Conservation (phyloP, 2,329 filamentous ascomycete genomes). For the Albophoma yamanashiensis region DNA sequence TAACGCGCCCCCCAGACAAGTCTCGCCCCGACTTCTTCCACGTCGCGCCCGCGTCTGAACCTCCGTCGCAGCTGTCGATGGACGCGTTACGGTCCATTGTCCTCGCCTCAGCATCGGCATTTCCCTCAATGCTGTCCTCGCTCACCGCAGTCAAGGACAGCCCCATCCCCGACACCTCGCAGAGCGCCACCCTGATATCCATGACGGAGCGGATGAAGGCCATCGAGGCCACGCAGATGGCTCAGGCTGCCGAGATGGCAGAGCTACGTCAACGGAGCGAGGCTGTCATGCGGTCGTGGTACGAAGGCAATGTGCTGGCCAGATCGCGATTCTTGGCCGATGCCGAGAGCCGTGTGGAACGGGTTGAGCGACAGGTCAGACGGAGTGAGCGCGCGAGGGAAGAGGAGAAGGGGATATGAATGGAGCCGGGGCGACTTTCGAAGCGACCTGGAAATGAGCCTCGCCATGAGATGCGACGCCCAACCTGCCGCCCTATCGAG, state of each 20-base stretch:
- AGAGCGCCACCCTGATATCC: constrained; percentile 44
- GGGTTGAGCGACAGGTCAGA: constrained; percentile 54
- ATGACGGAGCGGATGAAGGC: constrained; percentile 52
- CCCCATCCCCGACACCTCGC: constrained; percentile 42
- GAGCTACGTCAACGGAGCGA: constrained; percentile 55
- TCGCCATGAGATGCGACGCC: background rate
- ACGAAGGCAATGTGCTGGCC: constrained; percentile 59
- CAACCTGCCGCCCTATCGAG: background rate
- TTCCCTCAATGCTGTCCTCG: constrained; percentile 43
- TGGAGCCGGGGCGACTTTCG: background rate
- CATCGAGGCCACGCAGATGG: constrained; percentile 47
- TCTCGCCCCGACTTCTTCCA: constrained; percentile 45
- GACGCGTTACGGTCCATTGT: constrained; percentile 44
- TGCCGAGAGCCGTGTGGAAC: constrained; percentile 56
- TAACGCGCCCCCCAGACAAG: constrained; percentile 29
- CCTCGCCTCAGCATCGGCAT: constrained; percentile 44
- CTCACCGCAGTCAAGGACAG: constrained; percentile 46
- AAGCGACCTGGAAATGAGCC: background rate
- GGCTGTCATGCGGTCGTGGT: constrained; percentile 55
- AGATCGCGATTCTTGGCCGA: constrained; percentile 60
- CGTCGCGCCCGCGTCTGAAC: constrained; percentile 29
- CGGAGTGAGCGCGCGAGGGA: constrained; percentile 51
- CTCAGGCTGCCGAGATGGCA: constrained; percentile 51
- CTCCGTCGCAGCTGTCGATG: constrained; percentile 39
- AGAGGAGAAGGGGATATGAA: constrained; percentile 30